Percentiles rank a stretch among this genome's conserved stretches.
Evolutionary conservation across 306 rosid species (phyloP).

Genomic region (Morella rubra): DNA sequence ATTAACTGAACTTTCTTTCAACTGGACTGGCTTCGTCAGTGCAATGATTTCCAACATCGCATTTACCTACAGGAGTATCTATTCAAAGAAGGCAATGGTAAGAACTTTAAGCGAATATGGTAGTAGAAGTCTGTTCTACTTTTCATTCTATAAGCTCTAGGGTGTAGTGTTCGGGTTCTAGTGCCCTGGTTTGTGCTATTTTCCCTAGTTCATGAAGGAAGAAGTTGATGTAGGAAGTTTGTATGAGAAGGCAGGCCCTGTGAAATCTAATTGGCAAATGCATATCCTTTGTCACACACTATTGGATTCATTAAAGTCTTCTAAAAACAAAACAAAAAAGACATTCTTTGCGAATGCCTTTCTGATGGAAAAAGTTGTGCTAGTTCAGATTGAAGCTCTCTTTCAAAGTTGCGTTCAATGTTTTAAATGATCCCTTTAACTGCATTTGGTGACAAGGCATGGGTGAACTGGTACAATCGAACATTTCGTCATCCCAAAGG

Average conservation of each 20-base stretch:
- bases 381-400: not conserved
- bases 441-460: not conserved
- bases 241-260: not conserved
- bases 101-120: slow-evolving; percentile 10
- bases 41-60: slow-evolving; percentile 96
- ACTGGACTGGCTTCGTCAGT: slow-evolving; percentile 86
- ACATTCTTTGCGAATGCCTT: not conserved
- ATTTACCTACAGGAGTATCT: slow-evolving; percentile 88
- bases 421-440: not conserved
- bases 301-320: not conserved
- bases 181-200: slow-evolving; percentile 12
- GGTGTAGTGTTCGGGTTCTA: not conserved
- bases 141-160: not conserved
- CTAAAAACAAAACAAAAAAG: not conserved
- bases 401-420: not conserved
- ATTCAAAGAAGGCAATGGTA: slow-evolving; percentile 83
- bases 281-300: not conserved
- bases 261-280: not conserved
- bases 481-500: too few species aligned
- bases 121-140: not conserved
- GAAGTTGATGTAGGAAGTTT: not conserved
- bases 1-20: slow-evolving; percentile 91
- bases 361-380: not conserved
- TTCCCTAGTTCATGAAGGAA: not conserved
- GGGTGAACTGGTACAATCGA: not conserved